Conservation (phyloP, 2,329 filamentous ascomycete species). For the Cryoendolithus antarcticus region DNA sequence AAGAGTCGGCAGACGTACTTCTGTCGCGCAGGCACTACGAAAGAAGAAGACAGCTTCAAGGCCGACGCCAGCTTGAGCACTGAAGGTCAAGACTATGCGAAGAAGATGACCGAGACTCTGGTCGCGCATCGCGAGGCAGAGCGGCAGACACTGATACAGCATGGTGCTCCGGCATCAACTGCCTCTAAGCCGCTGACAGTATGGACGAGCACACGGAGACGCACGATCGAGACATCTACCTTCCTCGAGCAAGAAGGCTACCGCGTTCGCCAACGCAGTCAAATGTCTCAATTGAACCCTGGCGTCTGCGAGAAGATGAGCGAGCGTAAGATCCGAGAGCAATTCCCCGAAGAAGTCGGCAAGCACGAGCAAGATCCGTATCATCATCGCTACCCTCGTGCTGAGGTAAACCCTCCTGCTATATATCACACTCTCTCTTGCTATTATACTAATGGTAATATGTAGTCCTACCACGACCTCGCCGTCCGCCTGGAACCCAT, state of each 20-base stretch:
- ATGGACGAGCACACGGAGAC: conserved; percentile 86
- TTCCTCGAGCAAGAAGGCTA: conserved; percentile 69
- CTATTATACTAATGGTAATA: too few relatives aligned
- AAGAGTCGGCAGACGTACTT: conserved; percentile 92
- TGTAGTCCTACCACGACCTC: conserved; percentile 85
- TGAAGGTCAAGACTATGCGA: conserved; percentile 67
- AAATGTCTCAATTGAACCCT: conserved; percentile 95
- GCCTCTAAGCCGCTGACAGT: conserved; percentile 72
- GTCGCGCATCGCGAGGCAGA: conserved; percentile 75
- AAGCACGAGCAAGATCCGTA: conserved; percentile 94
- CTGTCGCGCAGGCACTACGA: conserved; percentile 70
- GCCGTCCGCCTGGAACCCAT: conserved; percentile 97
- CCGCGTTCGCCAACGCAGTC: conserved; percentile 78
- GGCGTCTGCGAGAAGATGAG: conserved; percentile 92
- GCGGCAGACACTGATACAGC: conserved; percentile 53
- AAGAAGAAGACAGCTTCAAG: conserved; percentile 86
- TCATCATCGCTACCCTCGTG: conserved; percentile 88
- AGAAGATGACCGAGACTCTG: conserved; percentile 74
- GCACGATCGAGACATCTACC: conserved; percentile 82
- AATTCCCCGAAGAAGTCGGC: conserved; percentile 80
- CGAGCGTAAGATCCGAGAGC: conserved; percentile 63
- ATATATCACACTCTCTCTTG: too few relatives aligned
- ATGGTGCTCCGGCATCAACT: conserved; percentile 50
- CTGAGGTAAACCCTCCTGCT: conserved; percentile 68
- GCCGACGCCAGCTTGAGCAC: conserved; percentile 74